phyloP scores from a whole-genome alignment of 2,329 filamentous ascomycete species.

The Diaporthe vaccinii region DNA sequence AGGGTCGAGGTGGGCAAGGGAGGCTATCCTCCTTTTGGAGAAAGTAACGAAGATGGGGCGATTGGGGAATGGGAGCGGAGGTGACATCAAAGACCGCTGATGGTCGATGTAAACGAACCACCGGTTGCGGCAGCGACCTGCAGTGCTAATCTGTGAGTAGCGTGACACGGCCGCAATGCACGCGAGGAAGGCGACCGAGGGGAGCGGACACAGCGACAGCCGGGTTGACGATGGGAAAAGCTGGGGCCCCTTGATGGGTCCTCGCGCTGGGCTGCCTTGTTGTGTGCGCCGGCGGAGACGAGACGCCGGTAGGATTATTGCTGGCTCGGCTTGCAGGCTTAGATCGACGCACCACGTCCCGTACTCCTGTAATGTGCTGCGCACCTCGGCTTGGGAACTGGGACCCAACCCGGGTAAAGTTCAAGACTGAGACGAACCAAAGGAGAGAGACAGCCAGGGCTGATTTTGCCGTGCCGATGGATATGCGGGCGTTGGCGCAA shows the following conservation, averaged over 20 bases:
- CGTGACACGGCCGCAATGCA: constrained; percentile 13
- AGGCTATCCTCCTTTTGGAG: constrained; percentile 36
- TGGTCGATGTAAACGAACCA: constrained; percentile 22
- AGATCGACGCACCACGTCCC: constrained; percentile 12
- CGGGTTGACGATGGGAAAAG: not conserved
- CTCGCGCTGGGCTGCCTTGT: not conserved
- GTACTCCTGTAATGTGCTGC: not conserved
- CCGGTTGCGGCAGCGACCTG: constrained; percentile 3
- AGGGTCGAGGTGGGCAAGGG: not conserved
- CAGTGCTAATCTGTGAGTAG: constrained; percentile 30
- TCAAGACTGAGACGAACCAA: not conserved
- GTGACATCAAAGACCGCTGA: constrained; percentile 7
- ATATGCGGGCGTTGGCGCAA: constrained; percentile 21
- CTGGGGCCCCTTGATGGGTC: constrained; percentile 2
- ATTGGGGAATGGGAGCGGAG: not conserved
- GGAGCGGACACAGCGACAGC: constrained; percentile 5
- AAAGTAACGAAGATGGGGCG: constrained; percentile 35
- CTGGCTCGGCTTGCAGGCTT: constrained; percentile 12
- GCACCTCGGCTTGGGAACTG: not conserved
- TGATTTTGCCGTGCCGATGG: constrained; percentile 2
- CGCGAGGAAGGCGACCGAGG: constrained; percentile 15
- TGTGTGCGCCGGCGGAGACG: not conserved
- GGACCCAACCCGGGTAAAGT: constrained; percentile 5
- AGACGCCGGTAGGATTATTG: constrained; percentile 17
- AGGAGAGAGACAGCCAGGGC: constrained; percentile 7